Conservation (phyloP, 1,284 basidiomycete species). For the Vanrija pseudolonga region DNA sequence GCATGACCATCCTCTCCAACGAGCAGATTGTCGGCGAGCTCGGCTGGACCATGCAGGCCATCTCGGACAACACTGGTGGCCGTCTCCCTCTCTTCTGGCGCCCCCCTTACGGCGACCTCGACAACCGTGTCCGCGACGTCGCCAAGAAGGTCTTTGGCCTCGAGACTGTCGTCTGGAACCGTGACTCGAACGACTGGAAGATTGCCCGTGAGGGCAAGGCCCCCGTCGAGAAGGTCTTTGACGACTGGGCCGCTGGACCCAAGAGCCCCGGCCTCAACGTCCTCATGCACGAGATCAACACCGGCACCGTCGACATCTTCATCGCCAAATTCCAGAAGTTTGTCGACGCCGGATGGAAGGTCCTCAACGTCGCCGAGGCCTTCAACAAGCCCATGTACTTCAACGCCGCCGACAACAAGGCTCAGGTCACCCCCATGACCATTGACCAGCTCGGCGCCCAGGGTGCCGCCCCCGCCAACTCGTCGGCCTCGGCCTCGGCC, state of each 20-base stretch:
- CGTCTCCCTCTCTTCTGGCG: conserved; percentile 68
- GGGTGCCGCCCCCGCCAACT: too few species aligned
- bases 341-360: conserved; percentile 63
- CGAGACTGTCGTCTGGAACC: conserved; percentile 45
- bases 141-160: conserved; percentile 50
- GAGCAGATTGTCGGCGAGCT: conserved; percentile 86
- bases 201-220: conserved; percentile 4
- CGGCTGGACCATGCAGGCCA: conserved; percentile 83
- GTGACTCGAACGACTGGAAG: conserved; percentile 59
- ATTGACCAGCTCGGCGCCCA: too few species aligned
- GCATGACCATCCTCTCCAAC: conserved; percentile 73
- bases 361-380: conserved; percentile 57
- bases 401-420: conserved; percentile 52
- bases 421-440: conserved; percentile 7
- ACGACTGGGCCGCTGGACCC: conserved; percentile 51
- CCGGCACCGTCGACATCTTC: conserved; percentile 63
- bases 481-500: too few species aligned
- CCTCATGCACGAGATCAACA: conserved; percentile 76
- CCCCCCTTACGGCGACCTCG: conserved; percentile 60
- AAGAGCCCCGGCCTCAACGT: conserved; percentile 71
- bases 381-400: conserved; percentile 54
- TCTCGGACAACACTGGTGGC: conserved; percentile 74
- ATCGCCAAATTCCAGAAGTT: conserved; percentile 64
- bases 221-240: conserved; percentile 1
- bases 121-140: conserved; percentile 86